These are phyloP conservation scores for Boletus insuetus DNA, from an alignment of 768 basidiomycete species.

Conservation along the genomic window DNA sequence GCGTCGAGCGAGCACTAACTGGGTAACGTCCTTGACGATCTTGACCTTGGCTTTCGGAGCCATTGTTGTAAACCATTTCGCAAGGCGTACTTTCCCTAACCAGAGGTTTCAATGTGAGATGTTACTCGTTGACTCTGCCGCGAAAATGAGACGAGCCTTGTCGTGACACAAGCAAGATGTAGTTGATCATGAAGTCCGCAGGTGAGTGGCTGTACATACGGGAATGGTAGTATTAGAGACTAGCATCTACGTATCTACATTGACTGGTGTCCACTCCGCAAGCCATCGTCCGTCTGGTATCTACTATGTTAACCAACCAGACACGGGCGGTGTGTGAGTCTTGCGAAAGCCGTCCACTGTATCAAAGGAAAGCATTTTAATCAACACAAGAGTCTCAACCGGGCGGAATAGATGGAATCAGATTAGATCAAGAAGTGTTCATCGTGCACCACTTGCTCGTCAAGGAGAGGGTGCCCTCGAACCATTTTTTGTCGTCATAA, in stretches of 20 bases:
- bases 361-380: neutral
- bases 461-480: conserved; percentile 56
- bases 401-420: conserved; percentile 43
- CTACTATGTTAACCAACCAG: too few relatives aligned
- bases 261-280: too few relatives aligned
- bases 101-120: conserved; percentile 10
- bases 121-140: neutral
- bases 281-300: too few relatives aligned
- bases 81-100: conserved; percentile 86
- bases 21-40: conserved; percentile 94
- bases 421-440: conserved; percentile 91
- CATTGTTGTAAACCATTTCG: conserved; percentile 94
- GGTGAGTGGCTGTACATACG: conserved; percentile 25
- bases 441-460: conserved; percentile 45
- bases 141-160: conserved; percentile 58
- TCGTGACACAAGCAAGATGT: conserved; percentile 89
- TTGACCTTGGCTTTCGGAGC: conserved; percentile 78
- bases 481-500: conserved; percentile 77
- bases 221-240: neutral
- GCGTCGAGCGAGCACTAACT: conserved; percentile 83
- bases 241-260: neutral
- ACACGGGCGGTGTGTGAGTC: too few relatives aligned
- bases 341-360: neutral
- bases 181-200: conserved; percentile 68
- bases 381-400: conserved; percentile 7